Evolutionary conservation across 305 asterid genomes (phyloP), one percentile per base, ranked within the genome.

Genomic region (Plantago lanceolata): DNA sequence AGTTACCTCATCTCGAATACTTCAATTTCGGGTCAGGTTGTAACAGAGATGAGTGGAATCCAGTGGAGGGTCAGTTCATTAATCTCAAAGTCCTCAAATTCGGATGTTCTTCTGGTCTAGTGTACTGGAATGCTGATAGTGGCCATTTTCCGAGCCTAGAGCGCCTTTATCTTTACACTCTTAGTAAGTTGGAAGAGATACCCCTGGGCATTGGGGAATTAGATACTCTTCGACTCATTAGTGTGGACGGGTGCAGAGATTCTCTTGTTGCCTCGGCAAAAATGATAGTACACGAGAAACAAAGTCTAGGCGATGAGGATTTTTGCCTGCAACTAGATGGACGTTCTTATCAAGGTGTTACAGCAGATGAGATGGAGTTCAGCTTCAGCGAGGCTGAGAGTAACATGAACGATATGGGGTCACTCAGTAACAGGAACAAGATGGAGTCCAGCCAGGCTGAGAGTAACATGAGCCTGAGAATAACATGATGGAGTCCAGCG

Each of bases 401-500:
- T 24, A 24, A 24, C 57, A 52, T 52, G 28, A 31, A 24, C 28
- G 28, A n/a, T n/a, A n/a, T n/a, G n/a, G n/a, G n/a, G n/a, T n/a
- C n/a, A n/a, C n/a, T n/a, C n/a, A n/a, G n/a, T n/a, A n/a, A n/a
- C n/a, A n/a, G n/a, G n/a, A n/a, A n/a, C n/a, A n/a, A 24, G 28
- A 24, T 24, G 28, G 28, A 24, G 28, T 24, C 28, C 1, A 24
- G 28, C 28, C 1, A 24, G 28, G 28, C 28, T 24, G 28, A 24
- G 2, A 24, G 28, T 24, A 24, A 24, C 57, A 52, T 52, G 57
- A 31, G n/a, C n/a, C n/a, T n/a, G n/a, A n/a, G n/a, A n/a, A n/a
- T n/a, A n/a, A 52, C 17, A 29, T 19, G 57, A 52, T 52, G 57
- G 57, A 52, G 33, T 52, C 24, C 28, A 52, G 31, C 24, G 16